phyloP scores from a whole-genome alignment of 768 basidiomycete species.

The Tylopilus sp. region DNA sequence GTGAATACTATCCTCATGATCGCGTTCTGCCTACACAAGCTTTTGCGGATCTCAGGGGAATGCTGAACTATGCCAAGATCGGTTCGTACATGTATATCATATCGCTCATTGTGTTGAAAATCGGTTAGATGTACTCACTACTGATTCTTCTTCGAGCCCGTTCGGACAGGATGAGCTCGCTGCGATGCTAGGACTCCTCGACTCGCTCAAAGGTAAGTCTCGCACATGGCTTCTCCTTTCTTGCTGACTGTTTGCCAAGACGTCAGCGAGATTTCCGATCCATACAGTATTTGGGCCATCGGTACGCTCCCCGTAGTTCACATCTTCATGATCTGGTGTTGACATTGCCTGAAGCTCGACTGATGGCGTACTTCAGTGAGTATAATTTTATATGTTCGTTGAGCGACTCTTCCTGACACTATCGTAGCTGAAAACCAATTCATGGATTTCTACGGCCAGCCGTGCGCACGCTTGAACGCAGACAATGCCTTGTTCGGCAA shows the following conservation, averaged over 20 bases:
- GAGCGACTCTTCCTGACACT: not conserved
- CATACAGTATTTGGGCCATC: conserved; percentile 10
- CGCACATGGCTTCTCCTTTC: not conserved
- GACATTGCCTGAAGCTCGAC: conserved; percentile 7
- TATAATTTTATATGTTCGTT: not conserved
- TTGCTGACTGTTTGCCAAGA: conserved; percentile 3
- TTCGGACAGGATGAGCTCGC: conserved; percentile 12
- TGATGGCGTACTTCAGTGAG: conserved; percentile 14
- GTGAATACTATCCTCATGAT: conserved; percentile 14
- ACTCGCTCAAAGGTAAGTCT: conserved; percentile 11
- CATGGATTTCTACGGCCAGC: conserved; percentile 11
- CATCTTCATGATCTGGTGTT: not conserved
- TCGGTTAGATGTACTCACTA: conserved; percentile 11
- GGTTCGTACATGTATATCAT: not conserved
- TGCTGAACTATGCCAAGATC: conserved; percentile 13
- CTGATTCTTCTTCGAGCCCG: conserved; percentile 16
- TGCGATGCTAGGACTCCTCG: conserved; percentile 12
- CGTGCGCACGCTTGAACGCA: conserved; percentile 9
- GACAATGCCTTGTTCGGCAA: conserved; percentile 8
- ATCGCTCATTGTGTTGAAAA: not conserved
- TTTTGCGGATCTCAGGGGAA: conserved; percentile 11
- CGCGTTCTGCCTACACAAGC: conserved; percentile 1
- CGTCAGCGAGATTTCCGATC: not conserved
- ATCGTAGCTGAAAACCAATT: conserved; percentile 14
- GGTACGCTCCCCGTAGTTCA: conserved; percentile 1